These are phyloP conservation scores for Fusarium citri DNA, from an alignment of 2,329 filamentous ascomycete genomes.

Conservation along the genomic window DNA sequence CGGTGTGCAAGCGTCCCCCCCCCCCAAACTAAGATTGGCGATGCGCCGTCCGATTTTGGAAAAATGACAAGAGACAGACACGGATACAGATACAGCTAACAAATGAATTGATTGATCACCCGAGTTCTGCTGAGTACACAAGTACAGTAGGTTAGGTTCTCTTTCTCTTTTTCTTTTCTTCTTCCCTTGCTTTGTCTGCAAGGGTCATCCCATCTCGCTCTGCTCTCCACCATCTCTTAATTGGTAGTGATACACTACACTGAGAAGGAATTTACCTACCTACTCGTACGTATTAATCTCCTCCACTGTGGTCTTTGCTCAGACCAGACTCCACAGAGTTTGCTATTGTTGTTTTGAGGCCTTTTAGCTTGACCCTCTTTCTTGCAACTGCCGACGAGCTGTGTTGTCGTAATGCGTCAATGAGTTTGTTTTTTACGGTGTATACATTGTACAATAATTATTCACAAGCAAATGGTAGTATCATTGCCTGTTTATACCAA, in stretches of 20 bases:
- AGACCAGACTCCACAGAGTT: conserved; percentile 39
- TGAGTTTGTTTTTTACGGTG: neutral
- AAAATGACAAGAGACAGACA: conserved; percentile 28
- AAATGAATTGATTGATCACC: neutral
- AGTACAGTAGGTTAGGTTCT: no score
- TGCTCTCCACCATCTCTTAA: conserved; percentile 20
- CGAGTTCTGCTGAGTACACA: conserved; percentile 3
- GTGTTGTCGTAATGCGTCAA: conserved; percentile 23
- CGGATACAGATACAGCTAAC: neutral
- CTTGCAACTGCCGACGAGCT: conserved; percentile 33
- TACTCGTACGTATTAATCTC: neutral
- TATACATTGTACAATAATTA: neutral
- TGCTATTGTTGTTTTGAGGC: conserved; percentile 38
- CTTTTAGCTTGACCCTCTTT: conserved; percentile 39
- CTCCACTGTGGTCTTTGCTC: conserved; percentile 19
- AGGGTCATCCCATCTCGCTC: conserved; percentile 27
- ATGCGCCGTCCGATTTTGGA: conserved; percentile 34
- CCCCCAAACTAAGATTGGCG: conserved; percentile 34
- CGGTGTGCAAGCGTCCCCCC: conserved; percentile 14
- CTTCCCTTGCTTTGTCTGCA: conserved; percentile 17
- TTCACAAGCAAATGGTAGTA: neutral
- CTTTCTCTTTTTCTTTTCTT: neutral
- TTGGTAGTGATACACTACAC: neutral
- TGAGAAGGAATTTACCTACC: neutral
- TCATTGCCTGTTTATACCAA: neutral